Conservation (phyloP, 1,139 yeast species). For the Taiozyma onychis region DNA sequence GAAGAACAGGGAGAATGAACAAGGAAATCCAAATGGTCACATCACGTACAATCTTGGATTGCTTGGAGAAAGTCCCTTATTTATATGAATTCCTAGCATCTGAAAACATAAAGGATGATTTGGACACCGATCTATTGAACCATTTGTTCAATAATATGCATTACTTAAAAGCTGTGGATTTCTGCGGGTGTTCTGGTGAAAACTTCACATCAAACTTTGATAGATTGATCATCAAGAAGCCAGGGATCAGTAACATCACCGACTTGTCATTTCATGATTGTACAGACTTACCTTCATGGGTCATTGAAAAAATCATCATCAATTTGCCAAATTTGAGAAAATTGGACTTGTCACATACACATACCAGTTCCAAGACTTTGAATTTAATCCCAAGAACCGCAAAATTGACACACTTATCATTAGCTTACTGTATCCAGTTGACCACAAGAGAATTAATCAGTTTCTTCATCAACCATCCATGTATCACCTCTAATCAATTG, state of each 20-base stretch:
- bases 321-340: conserved; percentile 54
- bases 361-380: conserved; percentile 39
- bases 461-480: conserved; percentile 67
- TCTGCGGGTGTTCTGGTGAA: conserved; percentile 80
- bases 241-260: conserved; percentile 29
- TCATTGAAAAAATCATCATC: conserved; percentile 53
- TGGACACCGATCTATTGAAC: conserved; percentile 56
- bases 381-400: conserved; percentile 46
- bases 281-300: conserved; percentile 60
- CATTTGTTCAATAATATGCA: conserved; percentile 55
- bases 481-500: conserved; percentile 47
- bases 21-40: conserved; percentile 91
- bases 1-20: conserved; percentile 86
- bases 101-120: conserved; percentile 82
- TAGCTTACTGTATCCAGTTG: conserved; percentile 73
- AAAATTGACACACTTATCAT: conserved; percentile 67
- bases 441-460: conserved; percentile 70
- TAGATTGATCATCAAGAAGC: conserved; percentile 27
- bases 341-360: conserved; percentile 79
- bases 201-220: conserved; percentile 61
- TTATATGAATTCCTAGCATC: conserved; percentile 74
- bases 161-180: conserved; percentile 66
- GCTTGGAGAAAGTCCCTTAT: conserved; percentile 57
- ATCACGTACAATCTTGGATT: conserved; percentile 57
- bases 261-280: conserved; percentile 86